Conservation (phyloP, 2,329 filamentous ascomycete species). For the Pyricularia sp. region DNA sequence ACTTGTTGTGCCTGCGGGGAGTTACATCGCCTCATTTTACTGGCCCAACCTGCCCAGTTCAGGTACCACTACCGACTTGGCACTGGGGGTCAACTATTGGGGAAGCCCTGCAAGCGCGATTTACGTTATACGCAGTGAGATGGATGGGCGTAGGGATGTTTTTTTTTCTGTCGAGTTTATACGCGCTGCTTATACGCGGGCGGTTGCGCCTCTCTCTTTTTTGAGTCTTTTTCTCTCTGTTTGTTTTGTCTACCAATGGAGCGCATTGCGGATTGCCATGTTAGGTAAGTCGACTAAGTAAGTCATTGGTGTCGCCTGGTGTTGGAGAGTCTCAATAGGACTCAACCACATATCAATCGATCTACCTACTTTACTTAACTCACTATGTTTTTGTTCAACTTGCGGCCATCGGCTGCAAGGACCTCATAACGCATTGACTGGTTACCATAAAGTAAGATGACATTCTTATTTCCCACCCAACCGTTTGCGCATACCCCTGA, state of each 20-base stretch:
- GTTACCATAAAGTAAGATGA: no score
- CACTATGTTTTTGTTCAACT: not conserved
- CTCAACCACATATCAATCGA: not conserved
- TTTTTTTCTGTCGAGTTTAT: not conserved
- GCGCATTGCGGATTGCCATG: no score
- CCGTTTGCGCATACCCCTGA: not conserved
- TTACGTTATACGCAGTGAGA: not conserved
- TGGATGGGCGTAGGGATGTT: not conserved
- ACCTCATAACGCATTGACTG: not conserved
- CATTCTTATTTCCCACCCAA: not conserved
- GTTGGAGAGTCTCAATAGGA: not conserved
- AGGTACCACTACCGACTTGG: not conserved
- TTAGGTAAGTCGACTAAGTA: not conserved
- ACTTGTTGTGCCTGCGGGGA: not conserved
- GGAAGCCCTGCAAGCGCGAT: not conserved
- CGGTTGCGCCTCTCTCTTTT: no score
- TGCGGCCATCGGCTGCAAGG: not conserved
- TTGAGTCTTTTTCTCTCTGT: not conserved
- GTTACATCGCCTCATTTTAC: not conserved
- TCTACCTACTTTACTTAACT: not conserved
- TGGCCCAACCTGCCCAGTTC: not conserved
- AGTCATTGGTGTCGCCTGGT: no score
- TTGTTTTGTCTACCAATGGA: not conserved
- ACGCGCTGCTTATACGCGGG: not conserved
- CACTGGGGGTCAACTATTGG: not conserved